Base-by-base conservation (phyloP, 1,284 basidiomycete genomes). In the Bjerkandera adusta region DNA sequence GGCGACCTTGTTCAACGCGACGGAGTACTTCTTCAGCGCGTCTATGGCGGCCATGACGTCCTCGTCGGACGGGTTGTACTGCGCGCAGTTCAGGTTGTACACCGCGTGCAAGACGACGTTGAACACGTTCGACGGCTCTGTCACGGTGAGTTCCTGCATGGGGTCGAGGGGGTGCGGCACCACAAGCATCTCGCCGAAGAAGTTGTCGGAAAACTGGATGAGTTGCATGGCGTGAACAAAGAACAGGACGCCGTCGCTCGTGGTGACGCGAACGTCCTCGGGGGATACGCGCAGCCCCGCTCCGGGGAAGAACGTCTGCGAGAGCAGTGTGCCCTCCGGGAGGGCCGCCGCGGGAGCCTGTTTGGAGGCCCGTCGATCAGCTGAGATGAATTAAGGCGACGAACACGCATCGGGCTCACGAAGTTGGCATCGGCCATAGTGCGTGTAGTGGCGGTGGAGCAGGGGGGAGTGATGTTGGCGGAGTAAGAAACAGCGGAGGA, bases 91-190 rank as follows among this genome's bases (percentile, higher is more conserved):
- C 45, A 66, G 36, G 44, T 54, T 45, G 55, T 70, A 70, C 30
- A 69, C 53, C 8, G 60, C 56, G 51, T 71, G 69, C 16, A 71
- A 51, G 35, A 69, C 44, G 45, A 70, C 48, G 51, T 68, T 70
- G 47, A 69, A 42, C 43, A 66, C 62, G 12, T 59, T 43, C 4
- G 68, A 65, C 15, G 57, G 43, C 35, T 67, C 62, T 8, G 62
- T 48, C 27, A 68, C 42, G 15, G 48, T 36, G 15, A 67, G 15
- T 10, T 24, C 12, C 7, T 29, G 22, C 7, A 16, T 21, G 16
- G 12, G 16, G n/a, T 33, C 16, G 29, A 12, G n/a, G 13, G 21
- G 16, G 13, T 29, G 18, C 8, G 43, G 8, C 11, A 21, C 8
- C 7, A 21, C 3, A 20, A 24, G 24, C 5, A n/a, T n/a, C n/a